Evolutionary conservation across 352 stramenopile genomes (phyloP).

Genomic region (Phytopythium boreale): DNA sequence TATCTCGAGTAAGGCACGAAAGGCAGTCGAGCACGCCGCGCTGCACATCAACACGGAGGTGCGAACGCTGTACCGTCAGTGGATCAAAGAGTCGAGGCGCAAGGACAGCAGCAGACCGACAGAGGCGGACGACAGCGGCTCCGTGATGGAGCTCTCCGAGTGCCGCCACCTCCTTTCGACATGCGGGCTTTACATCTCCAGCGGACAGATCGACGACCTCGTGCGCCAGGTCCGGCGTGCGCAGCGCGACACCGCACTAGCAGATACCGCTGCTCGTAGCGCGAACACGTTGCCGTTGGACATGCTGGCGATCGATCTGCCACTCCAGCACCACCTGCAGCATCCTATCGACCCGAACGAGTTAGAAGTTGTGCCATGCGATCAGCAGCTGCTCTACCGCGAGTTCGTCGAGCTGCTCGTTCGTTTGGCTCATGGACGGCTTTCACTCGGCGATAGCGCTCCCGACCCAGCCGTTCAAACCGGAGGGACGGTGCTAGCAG

Average conservation of each 20-base stretch:
- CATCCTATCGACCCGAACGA: constrained; percentile 16
- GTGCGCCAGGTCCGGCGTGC: constrained; percentile 33
- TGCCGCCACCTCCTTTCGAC: constrained; percentile 45
- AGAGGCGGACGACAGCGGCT: constrained; percentile 19
- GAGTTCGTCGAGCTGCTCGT: constrained; percentile 75
- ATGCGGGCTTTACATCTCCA: constrained; percentile 36
- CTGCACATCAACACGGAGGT: constrained; percentile 66
- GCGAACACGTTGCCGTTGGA: constrained; percentile 12
- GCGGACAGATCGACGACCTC: constrained; percentile 32
- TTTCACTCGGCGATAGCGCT: constrained; percentile 10
- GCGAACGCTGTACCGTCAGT: constrained; percentile 53
- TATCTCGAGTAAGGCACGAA: constrained; percentile 37
- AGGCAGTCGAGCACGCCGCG: constrained; percentile 44
- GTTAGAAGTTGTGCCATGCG: constrained; percentile 29
- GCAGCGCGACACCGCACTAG: constrained; percentile 28
- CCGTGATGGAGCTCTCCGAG: constrained; percentile 48
- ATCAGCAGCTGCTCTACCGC: constrained; percentile 45
- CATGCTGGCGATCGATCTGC: constrained; percentile 15
- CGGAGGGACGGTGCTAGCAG: constrained; percentile 18
- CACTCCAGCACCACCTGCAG: constrained; percentile 17
- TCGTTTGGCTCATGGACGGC: constrained; percentile 34
- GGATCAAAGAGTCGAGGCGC: constrained; percentile 26
- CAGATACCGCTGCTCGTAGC: constrained; percentile 11
- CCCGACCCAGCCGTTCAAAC: constrained; percentile 9
- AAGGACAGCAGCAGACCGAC: background rate